Percentiles rank a stretch among this genome's conserved stretches.
These are phyloP conservation scores for Ogataea trehalophila DNA, from an alignment of 805 yeast genomes.

Conservation along the genomic window DNA sequence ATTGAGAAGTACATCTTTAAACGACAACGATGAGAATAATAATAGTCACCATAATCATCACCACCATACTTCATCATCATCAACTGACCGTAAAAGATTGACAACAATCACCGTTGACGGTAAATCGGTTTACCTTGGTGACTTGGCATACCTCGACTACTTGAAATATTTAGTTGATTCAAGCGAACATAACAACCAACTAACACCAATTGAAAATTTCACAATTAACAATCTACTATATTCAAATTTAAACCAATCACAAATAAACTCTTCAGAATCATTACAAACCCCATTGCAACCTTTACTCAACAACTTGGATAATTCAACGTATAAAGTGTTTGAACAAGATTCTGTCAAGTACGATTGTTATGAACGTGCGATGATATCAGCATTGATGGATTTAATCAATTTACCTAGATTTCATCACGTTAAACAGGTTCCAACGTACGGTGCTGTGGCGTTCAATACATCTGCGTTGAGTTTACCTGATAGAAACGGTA, in stretches of 20 bases:
- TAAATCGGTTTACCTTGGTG: conserved; percentile 21
- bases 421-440: conserved; percentile 13
- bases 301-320: conserved; percentile 48
- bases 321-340: conserved; percentile 60
- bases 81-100: conserved; percentile 5
- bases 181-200: conserved; percentile 21
- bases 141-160: conserved; percentile 28
- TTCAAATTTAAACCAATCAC: conserved; percentile 9
- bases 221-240: conserved; percentile 17
- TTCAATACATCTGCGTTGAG: conserved; percentile 20
- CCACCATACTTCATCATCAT: too few relatives aligned
- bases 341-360: conserved; percentile 72
- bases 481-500: conserved; percentile 4
- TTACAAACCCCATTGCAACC: conserved; percentile 68
- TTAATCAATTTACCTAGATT: conserved; percentile 22
- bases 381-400: conserved; percentile 46
- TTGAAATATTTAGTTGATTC: conserved; percentile 18
- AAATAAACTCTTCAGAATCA: conserved; percentile 12
- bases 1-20: conserved; percentile 6
- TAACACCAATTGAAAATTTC: conserved; percentile 26
- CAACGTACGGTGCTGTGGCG: conserved; percentile 15
- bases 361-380: conserved; percentile 60
- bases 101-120: conserved; percentile 15
- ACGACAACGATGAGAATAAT: conserved; percentile 11
- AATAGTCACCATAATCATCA: neutral